phyloP scores from a whole-genome alignment of 257 asterid species.

The Solanum bulbocastanum region DNA sequence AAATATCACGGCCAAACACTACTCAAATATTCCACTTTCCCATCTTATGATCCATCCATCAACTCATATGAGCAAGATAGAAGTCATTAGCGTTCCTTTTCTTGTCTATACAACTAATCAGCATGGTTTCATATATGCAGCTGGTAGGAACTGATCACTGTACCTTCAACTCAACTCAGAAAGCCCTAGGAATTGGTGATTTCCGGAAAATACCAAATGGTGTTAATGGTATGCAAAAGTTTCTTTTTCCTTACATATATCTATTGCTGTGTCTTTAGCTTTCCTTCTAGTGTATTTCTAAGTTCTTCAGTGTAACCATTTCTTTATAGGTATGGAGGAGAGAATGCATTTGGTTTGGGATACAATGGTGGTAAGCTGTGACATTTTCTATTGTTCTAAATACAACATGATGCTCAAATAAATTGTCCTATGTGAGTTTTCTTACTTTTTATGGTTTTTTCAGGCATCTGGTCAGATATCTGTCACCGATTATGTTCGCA shows the following conservation, averaged over 20 bases:
- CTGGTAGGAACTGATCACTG: slow-evolving; percentile 98
- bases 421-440: not conserved
- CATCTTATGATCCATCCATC: not conserved
- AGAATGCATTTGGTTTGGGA: slow-evolving; percentile 98
- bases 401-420: not conserved
- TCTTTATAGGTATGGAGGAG: slow-evolving; percentile 79
- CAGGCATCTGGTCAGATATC: slow-evolving; percentile 84
- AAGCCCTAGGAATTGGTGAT: slow-evolving; percentile 74
- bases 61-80: not conserved
- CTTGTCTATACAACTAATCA: not conserved
- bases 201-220: slow-evolving; percentile 96
- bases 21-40: not conserved
- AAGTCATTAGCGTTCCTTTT: not conserved
- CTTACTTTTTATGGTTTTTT: slow-evolving; percentile 1
- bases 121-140: slow-evolving; percentile 37
- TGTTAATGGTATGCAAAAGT: slow-evolving; percentile 56
- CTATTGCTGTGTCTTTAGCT: not conserved
- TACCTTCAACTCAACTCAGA: slow-evolving; percentile 82
- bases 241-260: not conserved
- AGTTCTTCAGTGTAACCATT: not conserved
- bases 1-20: not conserved
- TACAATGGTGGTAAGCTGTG: slow-evolving; percentile 78
- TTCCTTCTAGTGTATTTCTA: not conserved
- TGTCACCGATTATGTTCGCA: slow-evolving; percentile 64
- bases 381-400: not conserved